Base-by-base conservation (phyloP, 1,284 basidiomycete genomes). In the Rhodotorula sp. region DNA sequence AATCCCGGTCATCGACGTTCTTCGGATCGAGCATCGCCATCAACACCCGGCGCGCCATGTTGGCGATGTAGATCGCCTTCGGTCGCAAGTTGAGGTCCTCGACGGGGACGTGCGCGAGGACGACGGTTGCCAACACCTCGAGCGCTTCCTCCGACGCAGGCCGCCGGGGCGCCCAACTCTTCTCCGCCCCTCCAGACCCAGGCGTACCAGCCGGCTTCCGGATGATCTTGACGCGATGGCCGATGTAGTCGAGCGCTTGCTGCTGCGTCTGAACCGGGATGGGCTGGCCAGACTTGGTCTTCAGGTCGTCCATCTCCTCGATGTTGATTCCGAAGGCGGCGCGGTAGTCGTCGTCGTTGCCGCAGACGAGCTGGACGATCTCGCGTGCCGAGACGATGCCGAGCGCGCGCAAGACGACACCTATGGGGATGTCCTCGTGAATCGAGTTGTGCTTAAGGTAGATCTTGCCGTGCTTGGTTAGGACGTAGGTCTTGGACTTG, bases 391-490 rank as follows among this genome's bases (percentile, higher is more conserved):
- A 94, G 75, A 95, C 92, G 73, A 98, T 88, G 13, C 96, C 94
- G 72, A 99, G 87, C 20, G 94, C 94, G 81, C 98, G 99, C 77
- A 99, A 88, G 13, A 93, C 94, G 77, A 99, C 88, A 52, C 88
- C 95, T 67, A 99, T 94, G 0, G 96, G 96, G 54, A 99, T 92
- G 77, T 95, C 92, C 81, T 99, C 96, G 77, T 94, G 91, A 72
- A 97, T 90, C 71, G 93, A 97, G 81, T 99, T 99, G 83, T 99
- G 95, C n/a, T 92, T 89, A 61, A 99, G 88, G 80, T 94, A 97
- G 67, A 99, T 90, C 79, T 90, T 90, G 65, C 89, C 88, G 80
- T 94, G 91, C 82, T 98, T 98, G 22, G 94, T 96, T 9, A 88
- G 87, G 53, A 99, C 94, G 77, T 99, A 99, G 0, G 97, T 96